A percentile compares a stretch with the other conserved stretches of the same genome.
phyloP scores from a whole-genome alignment of 2,329 filamentous ascomycete species.

The Cladosporium colombiae region DNA sequence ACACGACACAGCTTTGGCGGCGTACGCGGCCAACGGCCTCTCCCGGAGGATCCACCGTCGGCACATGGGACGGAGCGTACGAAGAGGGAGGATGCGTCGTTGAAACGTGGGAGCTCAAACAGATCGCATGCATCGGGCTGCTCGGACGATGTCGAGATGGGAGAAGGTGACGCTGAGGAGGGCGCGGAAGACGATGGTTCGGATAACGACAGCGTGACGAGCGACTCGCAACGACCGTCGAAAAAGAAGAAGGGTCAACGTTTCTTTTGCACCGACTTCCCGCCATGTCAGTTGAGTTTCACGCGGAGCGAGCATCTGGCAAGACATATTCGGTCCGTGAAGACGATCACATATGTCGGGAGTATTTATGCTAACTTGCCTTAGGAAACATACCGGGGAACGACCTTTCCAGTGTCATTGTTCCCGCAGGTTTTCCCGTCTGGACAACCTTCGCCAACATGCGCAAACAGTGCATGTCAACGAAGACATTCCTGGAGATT shows the following conservation, averaged over 20 bases:
- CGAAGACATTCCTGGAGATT: conserved; percentile 92
- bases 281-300: conserved; percentile 91
- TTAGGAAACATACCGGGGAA: conserved; percentile 94
- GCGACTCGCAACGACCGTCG: conserved; percentile 68
- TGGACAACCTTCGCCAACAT: conserved; percentile 95
- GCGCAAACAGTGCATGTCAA: conserved; percentile 97
- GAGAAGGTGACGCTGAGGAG: conserved; percentile 69
- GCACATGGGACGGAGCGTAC: conserved; percentile 19
- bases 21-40: conserved; percentile 48
- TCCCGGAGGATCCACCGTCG: conserved; percentile 37
- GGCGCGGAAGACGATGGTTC: conserved; percentile 65
- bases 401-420: conserved; percentile 97
- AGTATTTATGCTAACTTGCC: conserved; percentile 30
- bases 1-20: conserved; percentile 47
- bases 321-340: conserved; percentile 78
- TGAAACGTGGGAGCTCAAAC: conserved; percentile 61
- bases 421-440: conserved; percentile 83
- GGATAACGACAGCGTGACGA: conserved; percentile 52
- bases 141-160: conserved; percentile 72
- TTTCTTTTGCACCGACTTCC: conserved; percentile 95
- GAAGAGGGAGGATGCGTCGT: conserved; percentile 36
- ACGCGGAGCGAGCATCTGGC: conserved; percentile 94
- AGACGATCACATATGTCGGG: not conserved
- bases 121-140: conserved; percentile 61
- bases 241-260: conserved; percentile 97